These are phyloP conservation scores for Striga hermonthica DNA, from an alignment of 305 asterid genomes.

Conservation along the genomic window DNA sequence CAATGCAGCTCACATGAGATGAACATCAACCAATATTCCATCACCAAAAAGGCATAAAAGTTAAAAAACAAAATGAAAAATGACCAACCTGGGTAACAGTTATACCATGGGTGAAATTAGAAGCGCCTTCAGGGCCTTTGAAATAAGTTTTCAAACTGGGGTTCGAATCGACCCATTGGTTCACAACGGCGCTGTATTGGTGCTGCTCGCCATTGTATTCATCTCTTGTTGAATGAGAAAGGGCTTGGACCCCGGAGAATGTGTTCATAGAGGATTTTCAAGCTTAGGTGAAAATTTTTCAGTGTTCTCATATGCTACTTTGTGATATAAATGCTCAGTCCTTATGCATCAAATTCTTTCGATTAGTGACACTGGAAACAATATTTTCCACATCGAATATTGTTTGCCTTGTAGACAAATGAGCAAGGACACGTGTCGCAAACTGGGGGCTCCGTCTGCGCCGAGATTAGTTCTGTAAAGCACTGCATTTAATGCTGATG, in stretches of 20 bases:
- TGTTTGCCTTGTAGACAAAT: too few species aligned
- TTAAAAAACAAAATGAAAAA: neutral
- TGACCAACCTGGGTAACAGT: conserved; percentile 59
- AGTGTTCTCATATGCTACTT: too few species aligned
- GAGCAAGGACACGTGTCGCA: too few species aligned
- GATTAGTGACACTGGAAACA: too few species aligned
- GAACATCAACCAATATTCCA: neutral
- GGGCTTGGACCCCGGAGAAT: neutral
- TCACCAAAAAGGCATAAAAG: neutral
- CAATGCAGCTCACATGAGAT: neutral
- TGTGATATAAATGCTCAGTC: too few species aligned
- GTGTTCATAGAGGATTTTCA: neutral
- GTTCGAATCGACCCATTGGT: conserved; percentile 43
- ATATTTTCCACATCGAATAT: too few species aligned
- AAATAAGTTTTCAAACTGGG: conserved; percentile 68
- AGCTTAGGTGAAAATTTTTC: too few species aligned
- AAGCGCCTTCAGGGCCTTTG: conserved; percentile 74
- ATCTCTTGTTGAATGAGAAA: conserved; percentile 17
- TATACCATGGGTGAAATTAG: conserved; percentile 65
- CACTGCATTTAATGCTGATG: too few species aligned
- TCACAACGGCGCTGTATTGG: conserved; percentile 41
- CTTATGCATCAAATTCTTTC: too few species aligned
- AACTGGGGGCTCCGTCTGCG: too few species aligned
- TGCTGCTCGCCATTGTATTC: conserved; percentile 45
- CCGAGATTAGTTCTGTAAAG: too few species aligned